Evolutionary conservation across 257 asterid species (phyloP).

Genomic region (Petrea volubilis): DNA sequence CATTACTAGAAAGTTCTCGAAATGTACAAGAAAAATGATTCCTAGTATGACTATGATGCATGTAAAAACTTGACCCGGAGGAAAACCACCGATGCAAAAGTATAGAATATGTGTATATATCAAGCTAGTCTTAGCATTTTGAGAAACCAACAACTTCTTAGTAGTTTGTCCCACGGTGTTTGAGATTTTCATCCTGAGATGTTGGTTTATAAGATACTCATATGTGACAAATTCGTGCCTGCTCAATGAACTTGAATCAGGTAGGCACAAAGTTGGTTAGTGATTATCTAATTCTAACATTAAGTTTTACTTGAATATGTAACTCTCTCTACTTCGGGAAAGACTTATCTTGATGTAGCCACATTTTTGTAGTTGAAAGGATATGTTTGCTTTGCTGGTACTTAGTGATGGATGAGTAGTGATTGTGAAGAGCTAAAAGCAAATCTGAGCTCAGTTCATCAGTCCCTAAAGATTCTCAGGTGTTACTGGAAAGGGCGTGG

Average conservation of each 20-base stretch:
- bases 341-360: background rate
- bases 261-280: background rate
- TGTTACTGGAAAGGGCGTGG: background rate
- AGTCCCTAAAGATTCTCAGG: background rate
- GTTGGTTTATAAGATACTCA: background rate
- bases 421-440: background rate
- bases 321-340: background rate
- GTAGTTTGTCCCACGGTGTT: background rate
- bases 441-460: background rate
- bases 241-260: too few relatives aligned
- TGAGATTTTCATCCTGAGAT: background rate
- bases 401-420: background rate
- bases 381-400: background rate
- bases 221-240: background rate
- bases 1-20: constrained; percentile 8
- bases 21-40: background rate
- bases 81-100: background rate
- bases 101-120: background rate
- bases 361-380: background rate
- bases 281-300: background rate
- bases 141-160: background rate
- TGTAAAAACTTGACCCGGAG: background rate
- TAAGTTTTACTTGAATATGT: background rate
- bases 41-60: background rate
- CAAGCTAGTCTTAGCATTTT: background rate